Evolutionary conservation across 768 basidiomycete species (phyloP).

Genomic region (Macrolepiota fuliginosa): DNA sequence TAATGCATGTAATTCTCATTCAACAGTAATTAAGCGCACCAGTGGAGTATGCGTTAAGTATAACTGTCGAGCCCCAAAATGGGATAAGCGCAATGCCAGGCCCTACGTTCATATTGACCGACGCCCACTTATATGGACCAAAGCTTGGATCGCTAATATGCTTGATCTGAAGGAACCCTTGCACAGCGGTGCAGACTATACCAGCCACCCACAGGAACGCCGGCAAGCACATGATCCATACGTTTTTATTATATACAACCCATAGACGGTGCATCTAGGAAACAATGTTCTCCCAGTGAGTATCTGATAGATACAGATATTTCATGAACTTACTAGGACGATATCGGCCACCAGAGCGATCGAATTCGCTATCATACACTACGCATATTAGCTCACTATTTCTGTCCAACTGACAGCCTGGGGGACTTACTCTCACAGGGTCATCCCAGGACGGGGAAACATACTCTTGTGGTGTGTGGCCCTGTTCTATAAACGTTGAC

Average conservation of each 20-base stretch:
- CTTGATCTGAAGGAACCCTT: conserved; percentile 3
- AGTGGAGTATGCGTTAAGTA: conserved; percentile 12
- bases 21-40: background rate
- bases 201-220: conserved; percentile 12
- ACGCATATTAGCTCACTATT: background rate
- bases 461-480: background rate
- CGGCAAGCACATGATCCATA: conserved; percentile 7
- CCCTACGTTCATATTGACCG: conserved; percentile 9
- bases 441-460: background rate
- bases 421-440: background rate
- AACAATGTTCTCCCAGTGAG: no score
- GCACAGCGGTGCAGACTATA: background rate
- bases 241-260: background rate
- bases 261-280: conserved; percentile 11
- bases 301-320: no score
- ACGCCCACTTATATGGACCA: background rate
- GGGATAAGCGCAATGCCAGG: conserved; percentile 9
- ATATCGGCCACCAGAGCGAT: background rate
- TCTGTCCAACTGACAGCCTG: background rate
- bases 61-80: conserved; percentile 13
- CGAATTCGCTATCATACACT: background rate
- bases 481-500: background rate
- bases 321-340: background rate
- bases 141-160: conserved; percentile 1
- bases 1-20: background rate